Evolutionary conservation across 2,329 filamentous ascomycete genomes (phyloP).

Genomic region (Sphaceloma murrayae): DNA sequence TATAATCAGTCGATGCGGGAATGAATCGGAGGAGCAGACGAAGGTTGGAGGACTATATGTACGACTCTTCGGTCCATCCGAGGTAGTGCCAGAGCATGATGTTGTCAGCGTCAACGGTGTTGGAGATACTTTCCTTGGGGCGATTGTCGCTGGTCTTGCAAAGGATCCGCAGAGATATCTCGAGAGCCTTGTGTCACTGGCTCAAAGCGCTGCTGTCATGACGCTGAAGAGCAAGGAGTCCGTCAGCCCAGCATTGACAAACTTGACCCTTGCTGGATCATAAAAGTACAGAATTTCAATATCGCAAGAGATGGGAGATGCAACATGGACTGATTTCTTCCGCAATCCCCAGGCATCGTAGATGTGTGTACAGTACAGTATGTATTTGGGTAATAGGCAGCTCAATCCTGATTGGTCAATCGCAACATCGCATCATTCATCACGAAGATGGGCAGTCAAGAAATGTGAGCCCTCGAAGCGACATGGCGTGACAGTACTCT

Average conservation of each 20-base stretch:
- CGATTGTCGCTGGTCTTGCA: slow-evolving; percentile 68
- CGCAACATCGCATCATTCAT: slow-evolving; percentile 7
- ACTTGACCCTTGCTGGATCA: slow-evolving; percentile 28
- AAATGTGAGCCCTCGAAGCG: too few relatives aligned
- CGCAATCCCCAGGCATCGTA: too few relatives aligned
- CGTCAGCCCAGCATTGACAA: slow-evolving; percentile 52
- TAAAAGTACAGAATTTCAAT: too few relatives aligned
- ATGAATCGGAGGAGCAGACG: slow-evolving; percentile 41
- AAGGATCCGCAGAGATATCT: slow-evolving; percentile 40
- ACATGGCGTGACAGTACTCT: too few relatives aligned
- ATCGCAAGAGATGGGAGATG: too few relatives aligned
- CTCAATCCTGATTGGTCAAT: slow-evolving; percentile 4
- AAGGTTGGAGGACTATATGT: slow-evolving; percentile 74
- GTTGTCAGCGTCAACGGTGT: slow-evolving; percentile 88
- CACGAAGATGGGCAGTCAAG: slow-evolving; percentile 8
- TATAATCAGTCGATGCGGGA: slow-evolving; percentile 54
- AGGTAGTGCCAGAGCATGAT: slow-evolving; percentile 50
- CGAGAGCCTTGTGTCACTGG: slow-evolving; percentile 61
- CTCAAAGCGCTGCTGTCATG: slow-evolving; percentile 70
- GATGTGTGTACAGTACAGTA: too few relatives aligned
- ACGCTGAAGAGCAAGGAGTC: slow-evolving; percentile 66
- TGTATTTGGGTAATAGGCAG: too few relatives aligned
- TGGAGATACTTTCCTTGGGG: slow-evolving; percentile 85
- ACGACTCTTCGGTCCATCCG: slow-evolving; percentile 56
- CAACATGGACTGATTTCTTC: too few relatives aligned